Percentiles rank a stretch among this genome's conserved stretches.
phyloP scores from a whole-genome alignment of 2,329 filamentous ascomycete species.

The Dactylellina parvicollis region DNA sequence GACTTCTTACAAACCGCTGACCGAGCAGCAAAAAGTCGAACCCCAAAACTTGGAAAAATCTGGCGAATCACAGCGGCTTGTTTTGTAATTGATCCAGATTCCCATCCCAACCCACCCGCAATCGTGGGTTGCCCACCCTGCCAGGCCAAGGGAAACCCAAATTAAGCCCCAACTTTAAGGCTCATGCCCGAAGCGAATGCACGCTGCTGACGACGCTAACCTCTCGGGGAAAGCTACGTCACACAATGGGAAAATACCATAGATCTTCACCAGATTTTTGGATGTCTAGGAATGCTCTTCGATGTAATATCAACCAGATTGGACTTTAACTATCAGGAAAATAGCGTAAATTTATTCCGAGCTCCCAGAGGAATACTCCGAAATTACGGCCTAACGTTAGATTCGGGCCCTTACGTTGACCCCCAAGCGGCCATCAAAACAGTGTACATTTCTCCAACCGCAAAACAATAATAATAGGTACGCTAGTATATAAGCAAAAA shows the following conservation, averaged over 20 bases:
- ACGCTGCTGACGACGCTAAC: conserved; percentile 37
- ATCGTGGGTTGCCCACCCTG: neutral
- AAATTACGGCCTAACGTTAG: too few species aligned
- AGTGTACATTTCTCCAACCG: neutral
- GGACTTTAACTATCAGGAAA: neutral
- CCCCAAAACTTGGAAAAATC: too few species aligned
- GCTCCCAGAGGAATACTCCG: neutral
- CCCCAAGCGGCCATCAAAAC: too few species aligned
- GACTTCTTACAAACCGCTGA: conserved; percentile 47
- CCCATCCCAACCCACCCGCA: neutral
- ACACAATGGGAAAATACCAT: conserved; percentile 35
- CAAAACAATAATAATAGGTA: too few species aligned
- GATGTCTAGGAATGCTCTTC: too few species aligned
- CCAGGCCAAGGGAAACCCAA: conserved; percentile 18
- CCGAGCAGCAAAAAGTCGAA: conserved; percentile 1
- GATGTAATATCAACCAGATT: too few species aligned
- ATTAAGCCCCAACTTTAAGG: conserved; percentile 17
- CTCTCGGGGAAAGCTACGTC: conserved; percentile 34
- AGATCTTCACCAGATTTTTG: neutral
- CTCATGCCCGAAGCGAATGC: conserved; percentile 36
- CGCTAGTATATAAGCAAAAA: too few species aligned
- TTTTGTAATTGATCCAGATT: conserved; percentile 43
- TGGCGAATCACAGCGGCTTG: conserved; percentile 32
- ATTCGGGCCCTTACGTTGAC: too few species aligned
- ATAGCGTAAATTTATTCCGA: neutral